Evolutionary conservation across 768 basidiomycete genomes (phyloP).

Genomic region (Trametes punicea): DNA sequence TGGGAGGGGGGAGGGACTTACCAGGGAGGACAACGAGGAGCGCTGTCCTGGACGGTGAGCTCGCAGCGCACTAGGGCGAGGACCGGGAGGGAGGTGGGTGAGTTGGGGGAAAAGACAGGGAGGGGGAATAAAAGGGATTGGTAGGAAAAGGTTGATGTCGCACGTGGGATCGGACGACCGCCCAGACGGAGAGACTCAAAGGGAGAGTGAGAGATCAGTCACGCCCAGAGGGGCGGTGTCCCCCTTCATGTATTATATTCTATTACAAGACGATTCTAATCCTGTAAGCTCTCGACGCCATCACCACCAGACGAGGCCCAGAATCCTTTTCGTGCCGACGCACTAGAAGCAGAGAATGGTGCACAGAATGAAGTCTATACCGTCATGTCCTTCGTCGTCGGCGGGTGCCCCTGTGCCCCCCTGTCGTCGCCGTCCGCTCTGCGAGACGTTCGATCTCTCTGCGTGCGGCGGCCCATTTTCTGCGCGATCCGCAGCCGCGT

Average conservation of each 20-base stretch:
- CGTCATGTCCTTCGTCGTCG: no score
- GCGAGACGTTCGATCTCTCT: background rate
- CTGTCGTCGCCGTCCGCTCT: background rate
- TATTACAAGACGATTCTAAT: no score
- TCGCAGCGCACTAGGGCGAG: slow-evolving; percentile 9
- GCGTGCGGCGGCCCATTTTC: no score
- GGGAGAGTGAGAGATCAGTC: background rate
- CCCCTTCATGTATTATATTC: background rate
- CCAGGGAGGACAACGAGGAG: slow-evolving; percentile 6
- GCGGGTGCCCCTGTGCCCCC: background rate
- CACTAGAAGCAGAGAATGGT: slow-evolving; percentile 2
- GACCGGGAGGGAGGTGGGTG: background rate
- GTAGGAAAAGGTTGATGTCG: slow-evolving; percentile 13
- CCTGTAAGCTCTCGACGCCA: slow-evolving; percentile 1
- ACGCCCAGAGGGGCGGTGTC: slow-evolving; percentile 10
- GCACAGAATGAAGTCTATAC: slow-evolving; percentile 9
- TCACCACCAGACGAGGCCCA: background rate
- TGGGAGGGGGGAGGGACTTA: background rate
- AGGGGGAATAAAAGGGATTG: slow-evolving; percentile 2
- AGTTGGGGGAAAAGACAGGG: slow-evolving; percentile 9
- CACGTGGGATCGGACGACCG: slow-evolving; percentile 11
- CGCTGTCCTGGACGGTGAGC: slow-evolving; percentile 17
- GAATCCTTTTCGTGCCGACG: slow-evolving; percentile 1
- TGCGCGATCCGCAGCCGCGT: background rate
- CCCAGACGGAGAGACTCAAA: background rate